Conservation (phyloP, 352 stramenopile genomes). For the Pythium plurisporium region DNA sequence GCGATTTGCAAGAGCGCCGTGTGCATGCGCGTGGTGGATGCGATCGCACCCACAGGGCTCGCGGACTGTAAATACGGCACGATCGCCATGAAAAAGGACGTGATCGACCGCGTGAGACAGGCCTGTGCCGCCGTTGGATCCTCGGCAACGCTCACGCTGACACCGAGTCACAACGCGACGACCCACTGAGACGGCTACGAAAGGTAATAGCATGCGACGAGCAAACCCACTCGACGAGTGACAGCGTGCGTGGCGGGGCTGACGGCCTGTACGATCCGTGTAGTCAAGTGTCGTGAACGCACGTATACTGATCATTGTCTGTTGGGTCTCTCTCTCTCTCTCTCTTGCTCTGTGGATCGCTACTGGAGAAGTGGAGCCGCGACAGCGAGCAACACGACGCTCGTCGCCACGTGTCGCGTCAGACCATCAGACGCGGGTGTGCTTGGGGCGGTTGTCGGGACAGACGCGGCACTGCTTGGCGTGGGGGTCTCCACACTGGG, state of each 20-base stretch:
- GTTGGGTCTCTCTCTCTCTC: too few relatives aligned
- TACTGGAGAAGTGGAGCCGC: too few relatives aligned
- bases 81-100: conserved; percentile 13
- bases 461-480: not conserved
- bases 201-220: too few relatives aligned
- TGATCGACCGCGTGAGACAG: conserved; percentile 13
- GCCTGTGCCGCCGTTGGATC: conserved; percentile 2
- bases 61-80: conserved; percentile 16
- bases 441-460: not conserved
- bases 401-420: not conserved
- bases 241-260: too few relatives aligned
- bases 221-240: not conserved
- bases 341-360: too few relatives aligned
- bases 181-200: not conserved
- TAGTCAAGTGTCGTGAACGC: not conserved
- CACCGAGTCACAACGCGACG: not conserved
- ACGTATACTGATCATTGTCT: too few relatives aligned
- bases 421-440: not conserved
- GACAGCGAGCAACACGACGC: too few relatives aligned
- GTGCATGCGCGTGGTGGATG: conserved; percentile 13
- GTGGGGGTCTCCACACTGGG: not conserved
- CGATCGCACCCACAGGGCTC: conserved; percentile 1
- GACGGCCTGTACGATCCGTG: not conserved
- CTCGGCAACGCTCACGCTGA: not conserved
- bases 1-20: conserved; percentile 19